Evolutionary conservation across 768 basidiomycete genomes (phyloP).

Genomic region (Boletus pseudo-olivaceus): DNA sequence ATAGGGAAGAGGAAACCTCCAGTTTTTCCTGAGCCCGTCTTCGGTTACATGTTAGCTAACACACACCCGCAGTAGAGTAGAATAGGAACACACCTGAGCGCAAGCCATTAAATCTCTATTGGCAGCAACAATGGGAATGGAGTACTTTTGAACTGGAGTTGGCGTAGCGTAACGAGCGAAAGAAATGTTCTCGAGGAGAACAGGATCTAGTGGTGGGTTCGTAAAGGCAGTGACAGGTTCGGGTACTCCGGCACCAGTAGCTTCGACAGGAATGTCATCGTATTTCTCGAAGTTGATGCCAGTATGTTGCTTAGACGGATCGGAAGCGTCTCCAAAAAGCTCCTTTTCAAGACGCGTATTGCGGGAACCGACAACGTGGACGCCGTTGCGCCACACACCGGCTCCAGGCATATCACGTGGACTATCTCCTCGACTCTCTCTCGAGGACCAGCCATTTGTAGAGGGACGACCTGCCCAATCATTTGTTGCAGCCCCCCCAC

Average conservation of each 20-base stretch:
- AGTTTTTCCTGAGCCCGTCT: slow-evolving; percentile 99
- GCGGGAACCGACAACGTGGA: slow-evolving; percentile 78
- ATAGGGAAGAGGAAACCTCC: slow-evolving; percentile 99
- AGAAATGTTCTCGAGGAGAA: slow-evolving; percentile 92
- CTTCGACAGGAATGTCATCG: slow-evolving; percentile 99
- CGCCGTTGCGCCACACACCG: slow-evolving; percentile 87
- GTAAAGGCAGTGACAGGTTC: slow-evolving; percentile 89
- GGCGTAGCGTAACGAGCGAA: slow-evolving; percentile 92
- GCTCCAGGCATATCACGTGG: slow-evolving; percentile 46
- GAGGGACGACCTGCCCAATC: slow-evolving; percentile 44
- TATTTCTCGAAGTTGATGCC: slow-evolving; percentile 99
- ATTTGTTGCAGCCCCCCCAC: slow-evolving; percentile 18
- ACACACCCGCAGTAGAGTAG: slow-evolving; percentile 3
- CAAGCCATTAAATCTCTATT: slow-evolving; percentile 93
- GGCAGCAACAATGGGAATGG: slow-evolving; percentile 93
- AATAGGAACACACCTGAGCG: slow-evolving; percentile 61
- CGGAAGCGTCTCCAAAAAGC: slow-evolving; percentile 85
- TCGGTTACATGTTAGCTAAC: slow-evolving; percentile 23
- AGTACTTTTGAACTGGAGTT: slow-evolving; percentile 99
- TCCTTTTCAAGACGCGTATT: slow-evolving; percentile 93
- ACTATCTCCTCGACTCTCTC: slow-evolving; percentile 31
- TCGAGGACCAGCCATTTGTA: slow-evolving; percentile 37
- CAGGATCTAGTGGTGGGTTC: slow-evolving; percentile 84
- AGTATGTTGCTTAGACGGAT: slow-evolving; percentile 86
- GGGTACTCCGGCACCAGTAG: slow-evolving; percentile 95